Evolutionary conservation across 257 asterid species (phyloP), one percentile per base, ranked within the genome.

Genomic region (Striga asiatica): DNA sequence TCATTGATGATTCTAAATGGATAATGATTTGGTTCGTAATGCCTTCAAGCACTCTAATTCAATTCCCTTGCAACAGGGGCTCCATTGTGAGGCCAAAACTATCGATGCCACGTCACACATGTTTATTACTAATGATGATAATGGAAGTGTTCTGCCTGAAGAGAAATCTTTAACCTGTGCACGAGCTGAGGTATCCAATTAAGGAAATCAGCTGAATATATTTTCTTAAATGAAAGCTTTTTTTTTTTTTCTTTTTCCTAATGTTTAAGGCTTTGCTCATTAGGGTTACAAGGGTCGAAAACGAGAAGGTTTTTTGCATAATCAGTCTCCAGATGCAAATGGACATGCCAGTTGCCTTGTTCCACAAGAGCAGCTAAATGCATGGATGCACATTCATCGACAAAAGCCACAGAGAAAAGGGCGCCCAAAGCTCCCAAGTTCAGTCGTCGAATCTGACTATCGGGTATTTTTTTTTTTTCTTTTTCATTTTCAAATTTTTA

Each of bases 351-450:
- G 82, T 55, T 72, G 82, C 67, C 75, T 69, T 41, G 82, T 82
- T 68, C 68, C 87, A 22, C 92, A 76, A 69, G 92, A 76, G 74
- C 92, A 79, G 71, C 81, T 79, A 29, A 73, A 78, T 76, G 87
- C 84, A 16, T 76, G 92, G 84, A 54, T 72, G 67, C 76, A 78
- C 39, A 82, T 79, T 58, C 74, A 77, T 37, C 72, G 71, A 25
- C 82, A 69, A 41, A 78, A 63, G 59, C 61, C 77, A 49, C 72
- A 61, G 49, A 27, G 54, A n/a, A 76, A 59, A 64, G 76, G 71
- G 48, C 68, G 57, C 19, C 55, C 66, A 23, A 70, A 65, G 70
- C 67, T 63, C 65, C 67, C 57, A 59, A 59, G 60, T 60, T 61
- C 72, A 34, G 72, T 24, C 31, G 64, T 72, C 55, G 78, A 72